Evolutionary conservation across 192 early-diverging fungal genomes (phyloP), one percentile per base, ranked within the genome.

Genomic region (Coemansia sp.): DNA sequence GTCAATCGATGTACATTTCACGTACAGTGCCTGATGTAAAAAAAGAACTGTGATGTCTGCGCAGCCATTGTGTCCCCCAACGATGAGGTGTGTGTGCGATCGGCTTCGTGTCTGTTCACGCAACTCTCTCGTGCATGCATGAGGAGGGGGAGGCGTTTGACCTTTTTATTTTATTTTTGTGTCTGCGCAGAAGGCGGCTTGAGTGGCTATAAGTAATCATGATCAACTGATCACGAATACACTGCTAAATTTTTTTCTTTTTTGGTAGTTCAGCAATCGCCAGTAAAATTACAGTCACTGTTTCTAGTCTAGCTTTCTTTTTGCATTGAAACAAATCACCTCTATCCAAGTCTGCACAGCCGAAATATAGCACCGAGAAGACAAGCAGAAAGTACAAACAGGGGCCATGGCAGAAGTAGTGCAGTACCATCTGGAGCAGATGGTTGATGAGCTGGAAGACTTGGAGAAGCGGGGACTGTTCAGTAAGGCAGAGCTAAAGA

Each of bases 371-470:
- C 14, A 25, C 1, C 23, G 49, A 7, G 51, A 3, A 52, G 19
- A 52, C 1, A 52, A 12, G 10, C 6, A 38, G 10, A 38, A 38
- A 12, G 10, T 9, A 38, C 34, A 38, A 38, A 38, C 8, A 38
- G 10, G 34, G 10, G 28, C 48, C 53, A 98, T 96, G 94, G 94
- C 94, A 7, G 95, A 94, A 61, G 84, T 76, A 22, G 94, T 95
- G 21, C 90, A 93, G 73, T 93, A 86, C 82, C 89, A 93, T 61
- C 88, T 98, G 58, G 96, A 96, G 85, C 83, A 85, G 71, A 95
- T 95, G 93, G 83, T 96, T 41, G 89, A 90, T 23, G 96, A 95
- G 83, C 84, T 97, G 41, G 85, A 94, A 71, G 96, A 95, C 73
- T 81, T 94, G 26, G 89, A 93, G 82, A 85, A 88, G 21, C 80